Conservation (phyloP, 2,329 filamentous ascomycete species). For the Shiraia bambusicola region DNA sequence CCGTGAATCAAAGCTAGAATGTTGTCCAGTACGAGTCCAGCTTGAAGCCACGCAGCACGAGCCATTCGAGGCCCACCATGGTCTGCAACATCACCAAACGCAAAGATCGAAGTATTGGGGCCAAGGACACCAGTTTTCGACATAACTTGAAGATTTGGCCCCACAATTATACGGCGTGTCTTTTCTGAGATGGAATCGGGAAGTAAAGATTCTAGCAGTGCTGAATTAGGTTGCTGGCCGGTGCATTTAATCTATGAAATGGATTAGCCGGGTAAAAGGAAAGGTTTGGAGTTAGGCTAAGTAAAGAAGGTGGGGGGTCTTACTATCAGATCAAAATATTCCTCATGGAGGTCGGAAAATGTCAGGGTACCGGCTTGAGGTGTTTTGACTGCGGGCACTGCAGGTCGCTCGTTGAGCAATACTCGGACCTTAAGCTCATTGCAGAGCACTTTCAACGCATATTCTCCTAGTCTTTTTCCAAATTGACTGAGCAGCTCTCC, state of each 20-base stretch:
- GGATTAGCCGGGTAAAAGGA: neutral
- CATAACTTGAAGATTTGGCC: constrained; percentile 58
- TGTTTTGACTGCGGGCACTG: constrained; percentile 40
- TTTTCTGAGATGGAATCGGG: constrained; percentile 47
- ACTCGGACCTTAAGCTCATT: constrained; percentile 50
- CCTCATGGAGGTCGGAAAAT: constrained; percentile 28
- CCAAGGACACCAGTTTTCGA: neutral
- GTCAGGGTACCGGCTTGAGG: constrained; percentile 53
- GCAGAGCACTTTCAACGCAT: constrained; percentile 46
- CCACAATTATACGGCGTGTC: constrained; percentile 56
- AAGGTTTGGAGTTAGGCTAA: neutral
- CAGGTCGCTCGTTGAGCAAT: constrained; percentile 53
- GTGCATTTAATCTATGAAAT: constrained; percentile 57
- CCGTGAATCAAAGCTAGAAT: constrained; percentile 51
- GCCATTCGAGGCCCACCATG: constrained; percentile 55
- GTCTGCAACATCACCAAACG: constrained; percentile 65
- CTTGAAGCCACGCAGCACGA: constrained; percentile 57
- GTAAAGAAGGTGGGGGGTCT: neutral
- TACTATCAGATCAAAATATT: constrained; percentile 54
- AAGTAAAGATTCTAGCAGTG: constrained; percentile 49
- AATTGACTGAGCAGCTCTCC: constrained; percentile 56
- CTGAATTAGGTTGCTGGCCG: constrained; percentile 60
- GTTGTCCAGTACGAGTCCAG: constrained; percentile 56
- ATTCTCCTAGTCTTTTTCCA: constrained; percentile 45
- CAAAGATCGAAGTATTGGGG: constrained; percentile 56